Evolutionary conservation across 306 rosid species (phyloP).

Genomic region (Malus sylvestris): DNA sequence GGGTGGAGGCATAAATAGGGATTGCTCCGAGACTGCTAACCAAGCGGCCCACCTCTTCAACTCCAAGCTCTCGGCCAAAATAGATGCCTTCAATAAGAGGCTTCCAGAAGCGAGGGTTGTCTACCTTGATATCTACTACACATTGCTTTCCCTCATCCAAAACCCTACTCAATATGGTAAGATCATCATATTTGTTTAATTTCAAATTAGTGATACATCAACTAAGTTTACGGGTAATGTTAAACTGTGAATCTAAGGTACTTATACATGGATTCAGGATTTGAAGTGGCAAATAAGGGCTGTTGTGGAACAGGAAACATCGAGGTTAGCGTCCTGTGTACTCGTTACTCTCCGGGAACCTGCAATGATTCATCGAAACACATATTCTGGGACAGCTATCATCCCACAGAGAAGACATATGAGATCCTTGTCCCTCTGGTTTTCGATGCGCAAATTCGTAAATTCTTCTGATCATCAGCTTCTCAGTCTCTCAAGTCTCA

Average conservation of each 20-base stretch:
- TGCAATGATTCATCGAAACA: constrained; percentile 39
- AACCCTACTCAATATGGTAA: constrained; percentile 48
- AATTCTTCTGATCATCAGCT: constrained; percentile 29
- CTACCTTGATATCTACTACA: constrained; percentile 47
- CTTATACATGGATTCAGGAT: constrained; percentile 33
- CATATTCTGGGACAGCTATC: constrained; percentile 67
- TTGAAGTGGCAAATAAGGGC: constrained; percentile 44
- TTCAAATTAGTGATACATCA: too few species aligned
- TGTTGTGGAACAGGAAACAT: constrained; percentile 54
- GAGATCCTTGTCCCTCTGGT: constrained; percentile 15
- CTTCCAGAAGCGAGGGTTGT: constrained; percentile 47
- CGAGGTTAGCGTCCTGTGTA: constrained; percentile 51
- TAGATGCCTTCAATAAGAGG: constrained; percentile 17
- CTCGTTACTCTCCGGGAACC: constrained; percentile 2
- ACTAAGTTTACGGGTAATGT: neutral
- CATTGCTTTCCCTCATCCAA: constrained; percentile 31
- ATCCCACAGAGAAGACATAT: constrained; percentile 49
- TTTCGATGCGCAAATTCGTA: constrained; percentile 21
- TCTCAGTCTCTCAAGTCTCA: neutral
- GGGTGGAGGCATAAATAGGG: constrained; percentile 34
- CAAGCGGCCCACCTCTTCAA: constrained; percentile 56
- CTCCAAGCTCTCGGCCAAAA: constrained; percentile 36
- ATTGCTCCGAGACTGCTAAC: constrained; percentile 40
- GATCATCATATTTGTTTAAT: neutral
- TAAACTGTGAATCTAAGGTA: neutral